Base-by-base conservation (phyloP, 208 protist genomes). In the Acanthamoeba divionensis region DNA sequence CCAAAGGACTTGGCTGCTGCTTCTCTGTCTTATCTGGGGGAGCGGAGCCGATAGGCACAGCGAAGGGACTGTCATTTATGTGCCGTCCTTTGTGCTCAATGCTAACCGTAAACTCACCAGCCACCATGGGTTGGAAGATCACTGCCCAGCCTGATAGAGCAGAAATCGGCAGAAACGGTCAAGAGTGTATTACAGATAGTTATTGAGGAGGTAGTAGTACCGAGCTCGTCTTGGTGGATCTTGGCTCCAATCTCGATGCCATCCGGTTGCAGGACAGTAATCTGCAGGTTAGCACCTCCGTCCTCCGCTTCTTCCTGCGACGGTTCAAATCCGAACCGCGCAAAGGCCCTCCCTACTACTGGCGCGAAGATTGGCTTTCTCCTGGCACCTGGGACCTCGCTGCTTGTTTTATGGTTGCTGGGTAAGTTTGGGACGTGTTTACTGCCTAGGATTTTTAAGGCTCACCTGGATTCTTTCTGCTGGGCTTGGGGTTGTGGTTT, bases 31-130 rank as follows among this genome's bases (percentile, higher is more conserved):
- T 36, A 63, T 60, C 31, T 82, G 50, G 31, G 62, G 55, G 33
- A 82, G 73, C 45, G 26, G 73, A 63, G 44, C 73, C 73, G 73
- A 82, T 82, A 21, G 73, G 86, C n/a, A 94, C 92, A n/a, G 79
- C 73, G 92, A 94, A 94, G 52, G 93, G 93, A 31, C 82, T 88
- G 50, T 90, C 92, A 45, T 73, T 91, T 29, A 94, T 94, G 60
- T 91, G 55, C 31, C 71, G 55, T 24, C 73, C 93, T 47, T 90
- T 88, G 52, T 92, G 73, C 47, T 60, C 75, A 47, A 94, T 87
- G 41, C 4, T 36, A 26, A 93, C 87, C 4, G 33, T 65, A 87
- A 91, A 94, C 44, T 87, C 60, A 60, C 93, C 93, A 54, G 82
- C 65, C 55, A 83, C 89, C 21, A 29, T 29, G 15, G 93, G 48